Evolutionary conservation across 768 basidiomycete species (phyloP), one percentile per base, ranked within the genome.

Genomic region (Auriscalpium orientale): DNA sequence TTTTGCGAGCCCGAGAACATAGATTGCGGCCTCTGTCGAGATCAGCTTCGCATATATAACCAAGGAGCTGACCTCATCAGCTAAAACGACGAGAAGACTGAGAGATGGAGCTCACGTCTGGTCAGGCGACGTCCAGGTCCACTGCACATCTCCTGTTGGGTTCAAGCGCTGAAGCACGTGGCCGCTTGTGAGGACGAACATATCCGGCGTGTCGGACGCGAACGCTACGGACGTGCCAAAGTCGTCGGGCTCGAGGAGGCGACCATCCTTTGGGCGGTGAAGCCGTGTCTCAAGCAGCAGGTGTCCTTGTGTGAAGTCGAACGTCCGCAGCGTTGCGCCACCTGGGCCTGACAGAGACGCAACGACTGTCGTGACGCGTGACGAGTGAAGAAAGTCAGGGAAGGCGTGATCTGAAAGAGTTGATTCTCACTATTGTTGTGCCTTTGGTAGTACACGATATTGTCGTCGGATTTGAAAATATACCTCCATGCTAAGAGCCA

Each of bases 291-390:
- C 93, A 53, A 83, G 72, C 3, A 86, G 46, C 33, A 91, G 74
- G 49, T 79, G 68, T 2, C 93, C 94, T 0, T 79, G 83, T 2
- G 71, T 63, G 4, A 74, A 69, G 40, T 91, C 83, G 64, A 93
- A 85, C 3, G 81, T 67, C 20, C 92, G 82, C 18, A 91, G 71
- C 2, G 74, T 86, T 4, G 85, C 74, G 10, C 85, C 89, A 1
- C 82, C 83, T 2, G 83, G 76, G 9, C 91, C 91, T 46, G 94
- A 94, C 20, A 95, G 72, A 2, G 87, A 72, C 35, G 83, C 79
- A 43, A 95, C 70, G 38, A 74, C 92, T 92, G 54, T 10, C 12
- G 40, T 16, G 22, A n/a, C n/a, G n/a, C n/a, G n/a, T n/a, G n/a
- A 18, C 35, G 55, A 28, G 40, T 57, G 52, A 53, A 33, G 38